Evolutionary conservation across 306 rosid species (phyloP).

Genomic region (Dalbergia cochinchinensis): DNA sequence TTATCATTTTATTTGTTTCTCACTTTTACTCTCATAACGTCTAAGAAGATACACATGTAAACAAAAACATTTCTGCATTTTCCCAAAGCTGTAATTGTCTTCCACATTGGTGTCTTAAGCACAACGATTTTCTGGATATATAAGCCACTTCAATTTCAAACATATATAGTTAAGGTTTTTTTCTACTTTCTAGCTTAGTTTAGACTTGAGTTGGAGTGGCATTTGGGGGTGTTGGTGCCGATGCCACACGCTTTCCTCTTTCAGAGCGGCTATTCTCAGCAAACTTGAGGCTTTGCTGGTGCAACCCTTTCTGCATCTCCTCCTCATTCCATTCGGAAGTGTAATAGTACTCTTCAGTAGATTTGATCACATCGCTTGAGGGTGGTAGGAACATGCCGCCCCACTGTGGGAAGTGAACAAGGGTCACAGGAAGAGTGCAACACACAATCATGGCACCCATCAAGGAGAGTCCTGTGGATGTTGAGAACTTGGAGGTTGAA

Average conservation of each 20-base stretch:
- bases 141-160: no score
- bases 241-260: slow-evolving; percentile 75
- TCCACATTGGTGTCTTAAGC: no score
- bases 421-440: slow-evolving; percentile 75
- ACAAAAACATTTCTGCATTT: no score
- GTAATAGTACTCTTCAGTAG: slow-evolving; percentile 72
- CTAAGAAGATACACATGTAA: no score
- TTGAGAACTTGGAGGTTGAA: slow-evolving; percentile 62
- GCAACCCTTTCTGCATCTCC: slow-evolving; percentile 73
- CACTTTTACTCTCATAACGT: no score
- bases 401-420: slow-evolving; percentile 94
- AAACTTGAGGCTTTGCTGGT: slow-evolving; percentile 70
- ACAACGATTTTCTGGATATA: no score
- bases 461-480: slow-evolving; percentile 60
- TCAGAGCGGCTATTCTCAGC: slow-evolving; percentile 90
- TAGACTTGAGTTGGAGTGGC: slow-evolving; percentile 64
- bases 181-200: no score
- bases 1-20: no score
- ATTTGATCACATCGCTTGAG: slow-evolving; percentile 58
- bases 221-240: slow-evolving; percentile 77
- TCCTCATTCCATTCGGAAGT: slow-evolving; percentile 80
- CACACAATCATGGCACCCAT: slow-evolving; percentile 87
- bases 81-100: no score
- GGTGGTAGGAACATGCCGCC: slow-evolving; percentile 87
- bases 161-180: no score